Evolutionary conservation across 164 flowering plant genomes (phyloP).

Genomic region (Tetrastigma voinierianum): DNA sequence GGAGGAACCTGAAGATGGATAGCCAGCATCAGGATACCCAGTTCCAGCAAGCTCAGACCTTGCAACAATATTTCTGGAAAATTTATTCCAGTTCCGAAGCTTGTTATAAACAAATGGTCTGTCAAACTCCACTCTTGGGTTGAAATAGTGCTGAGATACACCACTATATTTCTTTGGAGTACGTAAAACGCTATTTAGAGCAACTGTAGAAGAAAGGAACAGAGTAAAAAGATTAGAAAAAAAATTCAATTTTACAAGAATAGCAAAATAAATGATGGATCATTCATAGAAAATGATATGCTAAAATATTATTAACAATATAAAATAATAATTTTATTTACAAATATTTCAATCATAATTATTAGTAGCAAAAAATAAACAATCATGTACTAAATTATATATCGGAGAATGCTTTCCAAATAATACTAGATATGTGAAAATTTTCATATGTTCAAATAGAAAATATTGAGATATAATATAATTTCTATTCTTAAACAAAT

Average conservation of each 20-base stretch:
- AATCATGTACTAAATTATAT: too few species aligned
- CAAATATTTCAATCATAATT: too few species aligned
- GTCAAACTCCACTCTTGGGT: slow-evolving; percentile 13
- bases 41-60: slow-evolving; percentile 52
- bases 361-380: too few species aligned
- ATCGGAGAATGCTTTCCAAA: too few species aligned
- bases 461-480: too few species aligned
- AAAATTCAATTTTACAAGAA: neutral
- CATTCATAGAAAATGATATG: too few species aligned
- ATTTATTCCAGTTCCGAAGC: slow-evolving; percentile 11
- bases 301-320: too few species aligned
- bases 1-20: slow-evolving; percentile 49
- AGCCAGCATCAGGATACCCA: slow-evolving; percentile 42
- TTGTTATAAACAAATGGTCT: slow-evolving; percentile 7
- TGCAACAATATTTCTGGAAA: slow-evolving; percentile 30
- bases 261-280: neutral
- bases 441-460: too few species aligned
- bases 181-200: slow-evolving; percentile 7
- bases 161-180: slow-evolving; percentile 14
- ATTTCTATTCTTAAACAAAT: too few species aligned
- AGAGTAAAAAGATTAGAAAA: neutral
- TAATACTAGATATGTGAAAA: too few species aligned
- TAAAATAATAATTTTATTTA: too few species aligned
- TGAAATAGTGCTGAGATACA: neutral
- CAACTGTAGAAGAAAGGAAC: slow-evolving; percentile 18